Base-by-base conservation (phyloP, 139 green algal species). In the Coelastrella sp. region DNA sequence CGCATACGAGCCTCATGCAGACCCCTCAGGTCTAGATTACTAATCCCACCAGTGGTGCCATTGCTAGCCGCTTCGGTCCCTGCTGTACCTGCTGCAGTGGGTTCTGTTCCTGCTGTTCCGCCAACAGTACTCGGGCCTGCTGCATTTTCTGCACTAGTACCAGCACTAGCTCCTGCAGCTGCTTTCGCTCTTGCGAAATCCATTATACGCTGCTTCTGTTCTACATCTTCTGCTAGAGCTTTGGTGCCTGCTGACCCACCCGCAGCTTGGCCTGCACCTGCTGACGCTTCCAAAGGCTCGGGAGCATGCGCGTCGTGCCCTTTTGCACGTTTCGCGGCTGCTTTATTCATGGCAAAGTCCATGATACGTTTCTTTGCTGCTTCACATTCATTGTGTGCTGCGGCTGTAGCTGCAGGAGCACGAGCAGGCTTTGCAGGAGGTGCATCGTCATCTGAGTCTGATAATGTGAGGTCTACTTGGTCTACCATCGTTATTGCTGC, bases 1-100 rank as follows among this genome's bases (percentile, higher is more conserved):
- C 87, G 74, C 61, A 94, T 76, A 20, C 93, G 89, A 14, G 92
- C 92, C 16, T 90, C 91, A 89, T 95, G 92, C 19, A 95, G 88
- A 75, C 91, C 61, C 3, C 88, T 91, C 2, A 95, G 91, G 61
- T 94, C 60, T 4, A 10, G 58, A 54, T 94, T 95, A 77, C 54
- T 81, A 17, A 64, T 22, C 13, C 68, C 75, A 78, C 47, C 17
- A 74, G 54, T 73, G 58, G 3, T 60, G 5, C 14, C 47, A 60
- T 66, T 87, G 20, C 32, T 47, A 47, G 32, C 32, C 32, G 32
- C 0, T 47, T 47, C 32, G 32, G 0, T 47, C 73, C 17, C 86
- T 82, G 22, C 82, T 61, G 65, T 73, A 58, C 75, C 8, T 4
- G 58, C 11, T 71, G 85, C 85, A 83, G 77, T 20, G 32, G 76